Base-by-base conservation (phyloP, 2,329 filamentous ascomycete species). In the Berkeleyomyces basicola region DNA sequence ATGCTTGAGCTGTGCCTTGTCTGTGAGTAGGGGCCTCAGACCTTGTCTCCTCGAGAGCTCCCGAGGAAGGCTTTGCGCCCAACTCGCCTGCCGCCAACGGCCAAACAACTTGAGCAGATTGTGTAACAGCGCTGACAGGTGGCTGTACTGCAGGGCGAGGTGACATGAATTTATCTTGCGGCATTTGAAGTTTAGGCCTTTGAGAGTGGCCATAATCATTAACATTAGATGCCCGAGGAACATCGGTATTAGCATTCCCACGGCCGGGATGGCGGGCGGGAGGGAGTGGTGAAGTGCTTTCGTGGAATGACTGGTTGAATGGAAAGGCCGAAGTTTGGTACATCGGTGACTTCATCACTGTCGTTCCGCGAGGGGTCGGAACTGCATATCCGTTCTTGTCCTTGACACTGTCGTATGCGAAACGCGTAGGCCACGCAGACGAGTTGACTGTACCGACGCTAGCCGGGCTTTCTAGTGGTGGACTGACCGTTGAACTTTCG, bases 261-360 rank as follows among this genome's bases (percentile, higher is more conserved):
- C 62, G 57, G 10, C 47, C 62, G 23, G 62, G 62, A 33, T 63
- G 58, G 10, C 62, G 58, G 7, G 62, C 46, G 6, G 58, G 57
- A 10, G 43, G 40, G 10, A 46, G 6, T 7, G 53, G 61, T n/a
- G 40, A 39, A 9, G 7, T 44, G 9, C 33, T 9, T 16, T 31
- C 23, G 4, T 16, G 46, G 4, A 14, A 4, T 16, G 44, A 36
- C 10, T 44, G 36, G n/a, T 57, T 42, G 3, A 33, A 44, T 7
- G 36, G 40, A 36, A 59, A 40, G 40, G 40, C 61, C 9, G 53
- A 57, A 39, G 40, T 47, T 7, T 40, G 51, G 37, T 40, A 33
- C 5, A 33, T 37, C 4, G 60, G 40, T 1, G 39, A 36, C 51
- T 36, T 42, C 2, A 11, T 40, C 7, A 9, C 10, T 11, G 51